phyloP scores from a whole-genome alignment of 495 filamentous ascomycete genomes.

The Tirmania nivea region DNA sequence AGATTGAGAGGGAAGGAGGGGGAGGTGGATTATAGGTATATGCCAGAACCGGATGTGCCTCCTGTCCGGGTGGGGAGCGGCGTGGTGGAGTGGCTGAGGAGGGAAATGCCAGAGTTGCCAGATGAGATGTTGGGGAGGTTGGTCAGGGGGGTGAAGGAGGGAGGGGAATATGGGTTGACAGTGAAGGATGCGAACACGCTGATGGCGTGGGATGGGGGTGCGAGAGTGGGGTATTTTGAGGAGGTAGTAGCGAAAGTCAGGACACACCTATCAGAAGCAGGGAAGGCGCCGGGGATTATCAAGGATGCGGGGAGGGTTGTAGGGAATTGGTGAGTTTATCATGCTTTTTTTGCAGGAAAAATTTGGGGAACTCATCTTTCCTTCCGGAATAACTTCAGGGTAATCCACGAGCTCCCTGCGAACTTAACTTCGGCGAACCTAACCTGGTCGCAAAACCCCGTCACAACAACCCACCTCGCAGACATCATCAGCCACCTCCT shows the following conservation, averaged over 20 bases:
- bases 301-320: not conserved
- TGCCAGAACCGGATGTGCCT: constrained; percentile 85
- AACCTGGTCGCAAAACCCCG: not conserved
- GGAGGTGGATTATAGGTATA: constrained; percentile 92
- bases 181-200: constrained; percentile 77
- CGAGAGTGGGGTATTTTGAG: constrained; percentile 57
- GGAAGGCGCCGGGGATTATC: not conserved
- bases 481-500: not conserved
- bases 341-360: too few relatives aligned
- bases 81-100: constrained; percentile 38
- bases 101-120: constrained; percentile 42
- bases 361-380: too few relatives aligned
- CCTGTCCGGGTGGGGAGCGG: constrained; percentile 55
- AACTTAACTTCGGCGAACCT: not conserved
- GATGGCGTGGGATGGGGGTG: constrained; percentile 54
- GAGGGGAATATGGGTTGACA: constrained; percentile 36
- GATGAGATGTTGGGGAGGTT: constrained; percentile 34
- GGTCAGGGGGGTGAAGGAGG: constrained; percentile 26
- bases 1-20: constrained; percentile 80
- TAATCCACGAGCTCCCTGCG: not conserved
- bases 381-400: not conserved
- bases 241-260: constrained; percentile 46
- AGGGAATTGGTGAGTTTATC: not conserved
- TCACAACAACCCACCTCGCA: not conserved
- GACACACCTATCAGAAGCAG: constrained; percentile 27